phyloP scores from a whole-genome alignment of 2,329 filamentous ascomycete genomes.

The Monosporascus cannonballus region DNA sequence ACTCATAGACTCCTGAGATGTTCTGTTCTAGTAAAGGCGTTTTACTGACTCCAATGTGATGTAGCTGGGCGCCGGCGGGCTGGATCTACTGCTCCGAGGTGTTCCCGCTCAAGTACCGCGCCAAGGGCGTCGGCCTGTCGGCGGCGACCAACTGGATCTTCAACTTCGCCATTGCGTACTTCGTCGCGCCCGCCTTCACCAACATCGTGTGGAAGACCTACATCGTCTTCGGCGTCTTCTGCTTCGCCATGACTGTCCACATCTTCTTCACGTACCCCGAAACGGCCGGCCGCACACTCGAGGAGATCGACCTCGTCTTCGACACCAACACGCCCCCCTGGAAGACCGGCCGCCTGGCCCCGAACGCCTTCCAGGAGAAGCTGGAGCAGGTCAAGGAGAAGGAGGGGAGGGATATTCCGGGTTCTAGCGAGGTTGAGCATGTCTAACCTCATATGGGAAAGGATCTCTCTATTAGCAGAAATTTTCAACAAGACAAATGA shows the following conservation, averaged over 20 bases:
- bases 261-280: slow-evolving; percentile 30
- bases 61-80: slow-evolving; percentile 16
- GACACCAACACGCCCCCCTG: slow-evolving; percentile 28
- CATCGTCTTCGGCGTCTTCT: slow-evolving; percentile 36
- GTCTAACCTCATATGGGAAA: neutral
- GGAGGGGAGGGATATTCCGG: neutral
- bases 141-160: slow-evolving; percentile 21
- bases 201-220: slow-evolving; percentile 24
- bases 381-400: slow-evolving; percentile 5
- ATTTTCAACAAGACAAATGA: no score
- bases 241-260: slow-evolving; percentile 16
- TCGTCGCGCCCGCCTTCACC: slow-evolving; percentile 9
- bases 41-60: no score
- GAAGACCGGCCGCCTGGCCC: slow-evolving; percentile 1
- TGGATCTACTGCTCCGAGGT: slow-evolving; percentile 19
- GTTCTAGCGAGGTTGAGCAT: neutral
- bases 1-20: no score
- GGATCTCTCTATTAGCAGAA: neutral
- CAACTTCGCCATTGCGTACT: slow-evolving; percentile 15
- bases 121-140: slow-evolving; percentile 15
- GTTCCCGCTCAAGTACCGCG: slow-evolving; percentile 18
- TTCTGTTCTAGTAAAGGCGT: no score
- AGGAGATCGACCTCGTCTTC: slow-evolving; percentile 45
- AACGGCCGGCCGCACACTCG: slow-evolving; percentile 38
- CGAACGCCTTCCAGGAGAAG: slow-evolving; percentile 12